Conservation (phyloP, 352 stramenopile genomes). For the Pythium insidiosum region DNA sequence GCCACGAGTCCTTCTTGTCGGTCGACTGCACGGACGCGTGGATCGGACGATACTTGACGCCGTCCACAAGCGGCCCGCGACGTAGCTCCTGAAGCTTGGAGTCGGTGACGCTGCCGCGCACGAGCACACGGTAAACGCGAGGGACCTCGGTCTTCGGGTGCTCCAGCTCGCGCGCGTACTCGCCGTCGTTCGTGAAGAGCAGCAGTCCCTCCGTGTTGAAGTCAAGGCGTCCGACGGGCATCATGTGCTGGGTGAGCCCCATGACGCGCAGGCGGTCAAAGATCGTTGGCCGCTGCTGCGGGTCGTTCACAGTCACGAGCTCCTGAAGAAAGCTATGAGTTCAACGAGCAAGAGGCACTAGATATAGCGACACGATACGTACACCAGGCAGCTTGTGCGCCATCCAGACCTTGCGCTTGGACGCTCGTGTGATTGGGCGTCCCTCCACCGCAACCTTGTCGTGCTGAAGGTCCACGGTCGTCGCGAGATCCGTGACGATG, state of each 20-base stretch:
- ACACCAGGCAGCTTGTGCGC: conserved; percentile 84
- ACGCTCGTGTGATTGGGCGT: conserved; percentile 24
- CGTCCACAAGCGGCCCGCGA: conserved; percentile 73
- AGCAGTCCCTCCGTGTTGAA: conserved; percentile 90
- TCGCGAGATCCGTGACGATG: conserved; percentile 44
- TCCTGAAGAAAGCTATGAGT: conserved; percentile 30
- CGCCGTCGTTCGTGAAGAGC: conserved; percentile 90
- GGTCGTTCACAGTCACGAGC: conserved; percentile 72
- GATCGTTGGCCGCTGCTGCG: conserved; percentile 76
- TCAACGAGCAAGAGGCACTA: too few relatives aligned
- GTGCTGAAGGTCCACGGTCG: conserved; percentile 37
- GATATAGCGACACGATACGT: conserved; percentile 21
- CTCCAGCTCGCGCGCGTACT: conserved; percentile 84
- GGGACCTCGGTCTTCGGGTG: conserved; percentile 71
- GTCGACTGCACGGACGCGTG: conserved; percentile 64
- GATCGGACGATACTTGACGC: conserved; percentile 74
- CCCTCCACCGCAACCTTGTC: conserved; percentile 58
- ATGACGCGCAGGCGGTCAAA: conserved; percentile 82
- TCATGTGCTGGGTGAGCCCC: conserved; percentile 78
- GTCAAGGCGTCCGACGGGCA: conserved; percentile 89
- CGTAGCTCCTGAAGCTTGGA: conserved; percentile 78
- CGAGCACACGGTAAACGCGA: conserved; percentile 79
- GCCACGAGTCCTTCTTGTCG: conserved; percentile 87
- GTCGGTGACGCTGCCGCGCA: conserved; percentile 49
- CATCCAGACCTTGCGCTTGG: conserved; percentile 71